Evolutionary conservation across 2,329 filamentous ascomycete species (phyloP).

Genomic region (Colletotrichum karsti): DNA sequence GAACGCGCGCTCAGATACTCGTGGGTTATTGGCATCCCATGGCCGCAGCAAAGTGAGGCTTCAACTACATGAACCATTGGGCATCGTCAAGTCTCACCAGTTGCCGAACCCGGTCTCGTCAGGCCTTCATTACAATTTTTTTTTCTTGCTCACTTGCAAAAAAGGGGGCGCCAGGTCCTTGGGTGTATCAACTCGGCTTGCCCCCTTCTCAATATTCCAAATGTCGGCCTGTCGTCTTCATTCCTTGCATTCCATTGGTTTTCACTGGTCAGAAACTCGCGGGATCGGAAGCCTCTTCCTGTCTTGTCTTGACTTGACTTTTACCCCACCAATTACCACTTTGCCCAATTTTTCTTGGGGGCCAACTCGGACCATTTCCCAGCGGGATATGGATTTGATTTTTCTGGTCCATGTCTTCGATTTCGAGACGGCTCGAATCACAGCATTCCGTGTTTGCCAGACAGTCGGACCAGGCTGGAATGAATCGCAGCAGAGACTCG

Average conservation of each 20-base stretch:
- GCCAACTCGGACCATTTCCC: slow-evolving; percentile 19
- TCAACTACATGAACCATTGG: slow-evolving; percentile 15
- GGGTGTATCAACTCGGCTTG: slow-evolving; percentile 4
- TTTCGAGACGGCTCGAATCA: slow-evolving; percentile 8
- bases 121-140: not conserved
- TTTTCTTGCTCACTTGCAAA: not conserved
- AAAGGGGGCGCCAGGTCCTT: not conserved
- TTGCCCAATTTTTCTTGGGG: slow-evolving; percentile 12
- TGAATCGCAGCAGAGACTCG: slow-evolving; percentile 9
- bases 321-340: slow-evolving; percentile 17
- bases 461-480: not conserved
- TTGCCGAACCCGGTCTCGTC: slow-evolving; percentile 13
- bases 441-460: not conserved
- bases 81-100: slow-evolving; percentile 24
- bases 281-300: slow-evolving; percentile 20
- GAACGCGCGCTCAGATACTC: slow-evolving; percentile 2
- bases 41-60: slow-evolving; percentile 22
- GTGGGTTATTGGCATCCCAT: not conserved
- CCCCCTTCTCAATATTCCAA: slow-evolving; percentile 21
- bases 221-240: slow-evolving; percentile 8
- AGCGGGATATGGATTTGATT: not conserved
- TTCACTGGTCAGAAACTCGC: slow-evolving; percentile 12
- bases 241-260: slow-evolving; percentile 15
- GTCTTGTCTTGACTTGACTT: slow-evolving; percentile 13
- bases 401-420: not conserved